Conservation (phyloP, 1,284 basidiomycete species). For the Rhodotorula sp. region DNA sequence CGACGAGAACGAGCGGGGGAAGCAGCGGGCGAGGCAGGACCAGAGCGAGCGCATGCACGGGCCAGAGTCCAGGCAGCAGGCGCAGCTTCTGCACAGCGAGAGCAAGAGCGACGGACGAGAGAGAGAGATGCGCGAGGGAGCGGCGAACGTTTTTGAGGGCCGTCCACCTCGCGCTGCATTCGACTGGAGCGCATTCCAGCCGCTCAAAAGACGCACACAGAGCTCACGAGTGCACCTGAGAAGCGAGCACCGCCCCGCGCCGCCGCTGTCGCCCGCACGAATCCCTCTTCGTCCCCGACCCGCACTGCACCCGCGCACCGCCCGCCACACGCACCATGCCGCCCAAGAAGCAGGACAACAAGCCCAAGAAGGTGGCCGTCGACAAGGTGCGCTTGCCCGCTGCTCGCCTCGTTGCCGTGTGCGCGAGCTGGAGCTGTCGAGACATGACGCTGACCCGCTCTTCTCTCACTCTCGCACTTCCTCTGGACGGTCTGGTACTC, state of each 20-base stretch:
- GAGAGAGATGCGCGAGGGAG: no score
- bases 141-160: no score
- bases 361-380: constrained; percentile 62
- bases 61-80: no score
- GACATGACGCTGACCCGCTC: constrained; percentile 33
- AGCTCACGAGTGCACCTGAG: no score
- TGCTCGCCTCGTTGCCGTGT: constrained; percentile 19
- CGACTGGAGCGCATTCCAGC: no score
- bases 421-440: constrained; percentile 33
- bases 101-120: not conserved
- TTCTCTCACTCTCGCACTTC: constrained; percentile 37
- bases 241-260: not conserved
- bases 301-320: not conserved
- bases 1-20: no score
- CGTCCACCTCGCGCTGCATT: no score
- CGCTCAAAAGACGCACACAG: no score
- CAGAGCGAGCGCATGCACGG: not conserved
- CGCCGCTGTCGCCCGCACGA: not conserved
- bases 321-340: constrained; percentile 55
- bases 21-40: not conserved
- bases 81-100: not conserved
- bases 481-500: not conserved
- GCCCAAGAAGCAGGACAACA: constrained; percentile 64
- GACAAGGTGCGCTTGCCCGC: constrained; percentile 63
- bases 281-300: not conserved